These are phyloP conservation scores for Schizosaccharomyces cryophilus DNA, from an alignment of 805 yeast genomes.

Conservation along the genomic window DNA sequence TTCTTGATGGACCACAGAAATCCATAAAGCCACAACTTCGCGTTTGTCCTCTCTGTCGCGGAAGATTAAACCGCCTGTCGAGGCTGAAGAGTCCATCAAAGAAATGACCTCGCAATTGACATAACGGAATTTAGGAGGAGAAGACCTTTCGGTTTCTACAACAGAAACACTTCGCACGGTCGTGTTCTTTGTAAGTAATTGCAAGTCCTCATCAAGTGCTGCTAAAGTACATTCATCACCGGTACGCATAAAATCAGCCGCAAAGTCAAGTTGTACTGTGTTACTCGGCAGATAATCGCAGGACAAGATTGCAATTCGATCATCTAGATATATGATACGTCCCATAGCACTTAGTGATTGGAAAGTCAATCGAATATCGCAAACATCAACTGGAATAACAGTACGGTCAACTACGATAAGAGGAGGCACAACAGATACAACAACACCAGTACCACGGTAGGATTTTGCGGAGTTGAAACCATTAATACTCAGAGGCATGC, in stretches of 20 bases:
- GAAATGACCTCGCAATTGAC: constrained; percentile 57
- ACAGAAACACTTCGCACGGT: constrained; percentile 56
- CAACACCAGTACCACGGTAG: constrained; percentile 42
- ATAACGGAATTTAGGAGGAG: constrained; percentile 64
- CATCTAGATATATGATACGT: constrained; percentile 51
- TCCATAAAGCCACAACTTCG: constrained; percentile 61
- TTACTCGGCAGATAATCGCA: constrained; percentile 54
- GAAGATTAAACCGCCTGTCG: constrained; percentile 51
- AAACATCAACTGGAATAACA: constrained; percentile 57
- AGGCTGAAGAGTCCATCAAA: constrained; percentile 45
- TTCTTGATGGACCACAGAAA: constrained; percentile 49
- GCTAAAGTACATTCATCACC: constrained; percentile 52
- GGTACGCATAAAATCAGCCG: constrained; percentile 33
- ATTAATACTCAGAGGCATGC: constrained; percentile 8
- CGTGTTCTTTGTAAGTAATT: constrained; percentile 42
- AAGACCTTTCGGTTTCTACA: constrained; percentile 38
- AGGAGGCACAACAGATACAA: constrained; percentile 59
- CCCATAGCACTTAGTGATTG: constrained; percentile 58
- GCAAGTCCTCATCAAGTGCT: constrained; percentile 53
- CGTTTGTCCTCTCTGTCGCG: constrained; percentile 56
- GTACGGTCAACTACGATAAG: constrained; percentile 56
- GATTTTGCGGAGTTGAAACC: constrained; percentile 7
- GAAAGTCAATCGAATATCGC: constrained; percentile 27
- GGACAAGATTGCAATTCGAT: constrained; percentile 72
- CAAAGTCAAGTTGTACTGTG: constrained; percentile 43